Conservation (phyloP, 768 basidiomycete species). For the Kwoniella dejecticola region DNA sequence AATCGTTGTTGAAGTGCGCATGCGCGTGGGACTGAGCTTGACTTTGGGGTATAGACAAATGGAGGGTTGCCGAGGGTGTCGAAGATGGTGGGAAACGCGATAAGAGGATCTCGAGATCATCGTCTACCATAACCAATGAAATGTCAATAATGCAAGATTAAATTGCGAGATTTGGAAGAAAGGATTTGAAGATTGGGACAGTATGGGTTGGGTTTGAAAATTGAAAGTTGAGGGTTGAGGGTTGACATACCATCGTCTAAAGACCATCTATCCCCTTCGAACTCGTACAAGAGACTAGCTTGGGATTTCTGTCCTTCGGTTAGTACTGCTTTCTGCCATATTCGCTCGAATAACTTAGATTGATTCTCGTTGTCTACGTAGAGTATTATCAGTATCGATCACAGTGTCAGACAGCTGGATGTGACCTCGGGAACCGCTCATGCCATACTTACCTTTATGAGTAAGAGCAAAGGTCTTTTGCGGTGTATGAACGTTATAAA, state of each 20-base stretch:
- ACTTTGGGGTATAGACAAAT: conserved; percentile 25
- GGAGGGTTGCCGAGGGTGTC: conserved; percentile 54
- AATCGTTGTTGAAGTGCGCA: conserved; percentile 54
- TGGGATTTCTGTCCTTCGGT: conserved; percentile 28
- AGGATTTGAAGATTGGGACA: background rate
- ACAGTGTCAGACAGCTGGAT: background rate
- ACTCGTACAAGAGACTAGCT: conserved; percentile 79
- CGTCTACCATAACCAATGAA: conserved; percentile 59
- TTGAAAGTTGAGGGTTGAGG: too few species aligned
- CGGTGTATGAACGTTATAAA: conserved; percentile 31
- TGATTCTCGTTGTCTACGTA: conserved; percentile 4
- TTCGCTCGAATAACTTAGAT: conserved; percentile 9
- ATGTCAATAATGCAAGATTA: background rate
- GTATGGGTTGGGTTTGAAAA: background rate
- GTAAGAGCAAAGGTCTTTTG: conserved; percentile 49
- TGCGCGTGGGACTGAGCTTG: conserved; percentile 41
- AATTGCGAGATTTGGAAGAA: background rate
- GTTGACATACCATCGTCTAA: conserved; percentile 84
- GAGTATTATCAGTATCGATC: background rate
- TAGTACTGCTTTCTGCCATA: conserved; percentile 8
- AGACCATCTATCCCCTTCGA: conserved; percentile 75
- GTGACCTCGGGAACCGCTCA: background rate
- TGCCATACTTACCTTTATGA: conserved; percentile 42
- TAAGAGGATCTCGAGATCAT: conserved; percentile 83
- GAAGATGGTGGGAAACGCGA: conserved; percentile 63